These are phyloP conservation scores for Amphirosellinia nigrospora DNA, from an alignment of 495 filamentous ascomycete species.

Conservation along the genomic window DNA sequence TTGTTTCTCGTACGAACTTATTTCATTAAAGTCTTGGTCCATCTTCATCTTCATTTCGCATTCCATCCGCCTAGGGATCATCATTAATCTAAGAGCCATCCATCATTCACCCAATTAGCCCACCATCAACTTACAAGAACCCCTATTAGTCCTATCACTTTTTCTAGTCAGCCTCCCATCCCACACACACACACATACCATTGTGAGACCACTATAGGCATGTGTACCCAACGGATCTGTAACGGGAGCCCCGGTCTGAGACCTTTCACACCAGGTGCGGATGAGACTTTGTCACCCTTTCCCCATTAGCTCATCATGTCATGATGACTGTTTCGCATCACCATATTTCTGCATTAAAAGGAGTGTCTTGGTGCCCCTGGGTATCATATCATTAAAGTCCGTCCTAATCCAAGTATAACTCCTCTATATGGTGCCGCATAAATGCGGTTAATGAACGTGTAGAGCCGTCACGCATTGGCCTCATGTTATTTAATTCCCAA, in stretches of 20 bases:
- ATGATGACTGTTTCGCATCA: background rate
- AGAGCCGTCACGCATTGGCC: background rate
- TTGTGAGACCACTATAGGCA: constrained; percentile 18
- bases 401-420: constrained; percentile 8
- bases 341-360: constrained; percentile 5
- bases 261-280: background rate
- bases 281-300: background rate
- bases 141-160: constrained; percentile 16
- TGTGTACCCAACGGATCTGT: constrained; percentile 16
- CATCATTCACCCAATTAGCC: background rate
- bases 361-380: constrained; percentile 16
- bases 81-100: background rate
- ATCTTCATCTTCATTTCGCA: background rate
- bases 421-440: constrained; percentile 12
- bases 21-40: background rate
- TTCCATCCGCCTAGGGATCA: background rate
- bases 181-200: background rate
- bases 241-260: background rate
- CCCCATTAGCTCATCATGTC: background rate
- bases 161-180: background rate
- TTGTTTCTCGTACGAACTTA: background rate
- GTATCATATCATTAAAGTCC: constrained; percentile 19
- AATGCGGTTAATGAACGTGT: constrained; percentile 13
- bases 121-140: background rate
- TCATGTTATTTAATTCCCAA: background rate